phyloP scores from a whole-genome alignment of 1,139 yeast genomes.

The Kodamaea ohmeri region DNA sequence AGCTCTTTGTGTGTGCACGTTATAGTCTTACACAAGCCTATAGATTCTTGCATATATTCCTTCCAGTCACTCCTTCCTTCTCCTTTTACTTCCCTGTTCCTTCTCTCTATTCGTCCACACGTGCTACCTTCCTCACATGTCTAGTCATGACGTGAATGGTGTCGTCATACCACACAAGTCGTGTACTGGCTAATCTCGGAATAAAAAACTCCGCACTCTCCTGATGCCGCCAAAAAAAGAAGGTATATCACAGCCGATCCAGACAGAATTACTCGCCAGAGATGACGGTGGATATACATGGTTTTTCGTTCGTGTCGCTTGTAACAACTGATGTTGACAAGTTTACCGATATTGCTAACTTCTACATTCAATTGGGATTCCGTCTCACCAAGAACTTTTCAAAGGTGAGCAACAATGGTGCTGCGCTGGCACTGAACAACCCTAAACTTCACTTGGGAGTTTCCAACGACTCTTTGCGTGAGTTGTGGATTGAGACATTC shows the following conservation, averaged over 20 bases:
- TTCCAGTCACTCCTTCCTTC: too few species aligned
- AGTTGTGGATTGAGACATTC: conserved; percentile 69
- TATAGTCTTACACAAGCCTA: too few species aligned
- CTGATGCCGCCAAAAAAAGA: conserved; percentile 6
- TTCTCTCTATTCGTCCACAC: neutral
- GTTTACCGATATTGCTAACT: conserved; percentile 47
- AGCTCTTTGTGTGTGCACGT: too few species aligned
- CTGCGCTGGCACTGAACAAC: conserved; percentile 30
- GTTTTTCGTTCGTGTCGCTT: conserved; percentile 48
- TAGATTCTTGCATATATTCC: too few species aligned
- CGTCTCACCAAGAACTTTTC: conserved; percentile 53
- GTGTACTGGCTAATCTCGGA: conserved; percentile 6
- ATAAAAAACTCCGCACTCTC: conserved; percentile 9
- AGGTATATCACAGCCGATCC: conserved; percentile 1
- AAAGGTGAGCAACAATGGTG: conserved; percentile 44
- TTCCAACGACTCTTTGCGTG: conserved; percentile 61
- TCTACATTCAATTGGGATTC: conserved; percentile 60
- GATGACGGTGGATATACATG: conserved; percentile 9
- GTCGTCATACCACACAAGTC: conserved; percentile 5
- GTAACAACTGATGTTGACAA: conserved; percentile 50
- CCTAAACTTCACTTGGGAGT: conserved; percentile 47
- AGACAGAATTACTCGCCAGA: neutral
- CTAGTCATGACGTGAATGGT: neutral
- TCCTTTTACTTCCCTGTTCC: too few species aligned
- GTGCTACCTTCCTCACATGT: neutral